Evolutionary conservation across 2,329 filamentous ascomycete species (phyloP), one percentile per base, ranked within the genome.

Genomic region (Paecilomyces niveus): DNA sequence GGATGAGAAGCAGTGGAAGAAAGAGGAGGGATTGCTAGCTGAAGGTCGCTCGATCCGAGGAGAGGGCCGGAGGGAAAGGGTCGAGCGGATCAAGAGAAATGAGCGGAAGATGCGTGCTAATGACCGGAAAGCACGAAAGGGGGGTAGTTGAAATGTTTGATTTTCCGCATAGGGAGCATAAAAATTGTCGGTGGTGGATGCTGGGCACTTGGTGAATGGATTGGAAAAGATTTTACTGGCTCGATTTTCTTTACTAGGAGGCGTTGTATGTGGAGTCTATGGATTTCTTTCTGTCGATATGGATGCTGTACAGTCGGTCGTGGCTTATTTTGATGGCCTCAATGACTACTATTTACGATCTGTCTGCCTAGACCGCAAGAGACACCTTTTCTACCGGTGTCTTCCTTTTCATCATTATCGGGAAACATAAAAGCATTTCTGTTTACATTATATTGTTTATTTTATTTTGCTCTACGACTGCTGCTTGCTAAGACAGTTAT

Each of bases 1-100:
- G 57, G 89, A 96, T 70, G 85, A 88, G 70, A 85, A 88, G 71
- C 83, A 84, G 68, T 87, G 89, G 73, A 85, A 88, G 73, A 85
- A 85, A 71, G 87, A 90, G 76, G 81, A 78, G 45, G 78, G 73
- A 68, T 68, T 59, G 66, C 78, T 81, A 70, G 76, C 77, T 54
- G 65, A 76, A 62, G 84, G 88, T 74, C 82, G 87, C 70, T 84
- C 85, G 64, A 82, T 89, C 65, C 82, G 87, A 83, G 72, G 87
- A 79, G 65, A 83, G 85, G 72, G 83, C 77, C 69, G 86, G 81
- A 74, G 84, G 68, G 90, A 93, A 76, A 82, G 81, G 64, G 83
- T 89, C 67, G 86, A 85, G 74, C 80, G 86, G 64, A 90, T 85
- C 65, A 74, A 74, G 64, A 68, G 77, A 32, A 78, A 89, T 72